Conservation (phyloP, 495 filamentous ascomycete genomes). For the Talaromyces thailandensis region DNA sequence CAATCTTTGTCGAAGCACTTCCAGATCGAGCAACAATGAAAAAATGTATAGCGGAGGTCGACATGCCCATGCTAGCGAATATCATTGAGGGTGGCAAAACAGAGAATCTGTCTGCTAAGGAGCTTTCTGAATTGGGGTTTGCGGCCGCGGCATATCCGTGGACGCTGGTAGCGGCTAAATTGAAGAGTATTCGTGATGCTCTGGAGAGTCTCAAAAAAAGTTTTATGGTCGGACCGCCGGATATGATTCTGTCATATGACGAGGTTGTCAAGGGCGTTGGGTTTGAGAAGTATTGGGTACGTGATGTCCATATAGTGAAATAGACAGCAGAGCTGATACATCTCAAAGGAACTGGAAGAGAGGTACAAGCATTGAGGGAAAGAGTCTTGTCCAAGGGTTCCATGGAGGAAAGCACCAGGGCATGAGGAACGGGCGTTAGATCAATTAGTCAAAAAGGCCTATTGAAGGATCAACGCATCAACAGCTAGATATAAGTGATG, state of each 20-base stretch:
- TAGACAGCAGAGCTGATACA: background rate
- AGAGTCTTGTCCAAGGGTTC: too few relatives aligned
- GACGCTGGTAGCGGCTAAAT: slow-evolving; percentile 30
- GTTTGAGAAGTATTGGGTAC: slow-evolving; percentile 32
- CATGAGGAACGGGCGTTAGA: background rate
- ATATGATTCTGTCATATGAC: slow-evolving; percentile 24
- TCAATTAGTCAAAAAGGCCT: background rate
- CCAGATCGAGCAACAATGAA: slow-evolving; percentile 30
- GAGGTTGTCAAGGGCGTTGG: slow-evolving; percentile 33
- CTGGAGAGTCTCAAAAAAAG: slow-evolving; percentile 28
- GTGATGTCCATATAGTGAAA: slow-evolving; percentile 1
- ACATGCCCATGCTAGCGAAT: slow-evolving; percentile 29
- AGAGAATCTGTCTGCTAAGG: slow-evolving; percentile 29
- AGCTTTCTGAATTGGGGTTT: slow-evolving; percentile 27
- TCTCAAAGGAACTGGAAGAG: slow-evolving; percentile 2
- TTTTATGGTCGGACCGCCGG: slow-evolving; percentile 19
- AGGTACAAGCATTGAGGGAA: slow-evolving; percentile 1
- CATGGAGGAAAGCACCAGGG: background rate
- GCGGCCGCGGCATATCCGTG: slow-evolving; percentile 32
- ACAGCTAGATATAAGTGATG: too few relatives aligned
- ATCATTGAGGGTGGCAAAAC: slow-evolving; percentile 37
- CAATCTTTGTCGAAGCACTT: slow-evolving; percentile 33
- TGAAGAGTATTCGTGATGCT: slow-evolving; percentile 29
- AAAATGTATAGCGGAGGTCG: slow-evolving; percentile 21
- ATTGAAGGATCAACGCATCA: too few relatives aligned